Evolutionary conservation across 495 filamentous ascomycete species (phyloP), one percentile per base, ranked within the genome.

Genomic region (Podospora anserina): DNA sequence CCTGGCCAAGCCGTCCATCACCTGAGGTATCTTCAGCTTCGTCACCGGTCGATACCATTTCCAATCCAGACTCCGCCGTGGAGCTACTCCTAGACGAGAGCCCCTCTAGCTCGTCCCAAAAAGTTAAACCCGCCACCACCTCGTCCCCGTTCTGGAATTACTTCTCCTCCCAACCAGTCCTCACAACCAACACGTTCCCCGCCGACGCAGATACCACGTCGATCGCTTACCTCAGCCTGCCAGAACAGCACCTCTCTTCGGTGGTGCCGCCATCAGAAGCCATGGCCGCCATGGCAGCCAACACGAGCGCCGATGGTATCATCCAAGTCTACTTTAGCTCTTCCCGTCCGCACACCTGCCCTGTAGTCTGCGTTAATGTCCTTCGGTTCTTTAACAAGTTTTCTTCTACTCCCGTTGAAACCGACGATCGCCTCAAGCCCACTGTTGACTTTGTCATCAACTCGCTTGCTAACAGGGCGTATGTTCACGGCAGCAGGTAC

Each of bases 151-250:
- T 63, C 19, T 67, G 66, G 66, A 44, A 63, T 26, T 67, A 67
- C 23, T 67, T 73, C 53, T 67, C 53, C 34, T 65, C 63, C 11
- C 32, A 68, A 20, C 71, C 71, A 5, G 44, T 69, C 15, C 34
- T 60, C 1, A 67, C 63, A 28, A 64, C 71, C 1, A 61, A 58
- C 55, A 49, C 69, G 3, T 70, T 69, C 56, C 71, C 74, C 23
- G 53, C 58, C 3, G 69, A 75, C 54, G 66, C 63, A 16, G 71
- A 75, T 28, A 75, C 74, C 7, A 75, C 74, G 20, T 71, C 69
- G 0, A 68, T 63, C 20, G 74, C 74, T n/a, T 75, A 75, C 55
- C 28, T 72, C n/a, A 71, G 69, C 20, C 11, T 75, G n/a, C 67
- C 69, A 1, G 5, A 13, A 5, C 26, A 63, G 30, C 23, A 58